These are phyloP conservation scores for Nigrograna mackinnonii DNA, from an alignment of 2,329 filamentous ascomycete genomes.

Conservation along the genomic window DNA sequence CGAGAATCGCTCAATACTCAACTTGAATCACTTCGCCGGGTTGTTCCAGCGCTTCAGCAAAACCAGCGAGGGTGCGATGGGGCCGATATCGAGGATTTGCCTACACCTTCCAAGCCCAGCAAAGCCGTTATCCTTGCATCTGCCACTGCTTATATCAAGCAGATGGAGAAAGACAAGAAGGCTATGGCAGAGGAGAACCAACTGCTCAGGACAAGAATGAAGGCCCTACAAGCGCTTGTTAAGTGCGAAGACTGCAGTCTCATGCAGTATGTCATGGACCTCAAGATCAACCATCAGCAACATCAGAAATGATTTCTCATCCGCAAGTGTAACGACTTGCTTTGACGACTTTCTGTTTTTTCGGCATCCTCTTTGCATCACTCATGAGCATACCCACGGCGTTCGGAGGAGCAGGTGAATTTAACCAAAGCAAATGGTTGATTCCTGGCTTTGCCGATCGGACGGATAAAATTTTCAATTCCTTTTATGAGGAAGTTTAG, in stretches of 20 bases:
- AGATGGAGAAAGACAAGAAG: constrained; percentile 48
- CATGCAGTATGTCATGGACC: constrained; percentile 47
- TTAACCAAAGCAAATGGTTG: no score
- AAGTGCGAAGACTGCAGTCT: constrained; percentile 51
- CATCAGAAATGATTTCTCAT: constrained; percentile 13
- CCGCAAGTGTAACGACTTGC: not conserved
- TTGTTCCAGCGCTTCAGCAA: constrained; percentile 46
- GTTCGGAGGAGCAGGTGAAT: constrained; percentile 13
- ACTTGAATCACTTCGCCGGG: constrained; percentile 45
- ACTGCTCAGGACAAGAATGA: constrained; percentile 41
- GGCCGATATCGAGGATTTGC: constrained; percentile 48
- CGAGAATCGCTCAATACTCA: constrained; percentile 51
- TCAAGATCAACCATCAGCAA: constrained; percentile 42
- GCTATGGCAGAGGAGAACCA: constrained; percentile 43
- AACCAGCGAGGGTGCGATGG: constrained; percentile 36
- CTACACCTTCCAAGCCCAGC: constrained; percentile 44
- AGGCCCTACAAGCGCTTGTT: constrained; percentile 48
- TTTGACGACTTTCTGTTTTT: no score
- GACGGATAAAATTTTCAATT: no score
- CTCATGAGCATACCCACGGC: constrained; percentile 17
- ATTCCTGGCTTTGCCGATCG: no score
- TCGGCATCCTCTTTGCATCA: not conserved
- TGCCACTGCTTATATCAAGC: constrained; percentile 51
- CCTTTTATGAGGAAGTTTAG: no score
- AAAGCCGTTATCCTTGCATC: constrained; percentile 53